Evolutionary conservation across 2,329 filamentous ascomycete species (phyloP), one percentile per base, ranked within the genome.

Genomic region (Pseudogymnoascus pannorum): DNA sequence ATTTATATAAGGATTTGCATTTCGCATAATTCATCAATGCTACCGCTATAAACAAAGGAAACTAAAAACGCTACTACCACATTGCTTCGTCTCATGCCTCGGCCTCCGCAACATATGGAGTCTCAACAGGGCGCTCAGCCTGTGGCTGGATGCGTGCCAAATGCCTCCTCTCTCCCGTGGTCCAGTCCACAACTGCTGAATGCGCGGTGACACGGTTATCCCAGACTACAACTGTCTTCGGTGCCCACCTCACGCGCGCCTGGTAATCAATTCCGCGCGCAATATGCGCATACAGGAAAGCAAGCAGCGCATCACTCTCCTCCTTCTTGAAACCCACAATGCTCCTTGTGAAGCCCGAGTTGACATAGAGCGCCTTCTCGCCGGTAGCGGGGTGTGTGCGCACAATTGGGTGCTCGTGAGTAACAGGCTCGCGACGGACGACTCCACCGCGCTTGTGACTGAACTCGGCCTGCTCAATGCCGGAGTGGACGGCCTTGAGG

Each of bases 281-380:
- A 60, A 90, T 83, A 68, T 91, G 87, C 69, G 89, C 82, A 70
- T 85, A 90, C 16, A 91, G 74, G 76, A 91, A 91, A 67, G 88
- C 88, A 62, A 91, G 78, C 4, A 91, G 76, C 54, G 80, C 80
- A 65, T 93, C 90, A 1, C 86, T 89, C 71, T 94, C 91, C 71
- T 94, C 90, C 70, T 90, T 89, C 75, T 94, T 93, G 70, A 87
- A 82, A n/a, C 89, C 89, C 1, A 92, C 82, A 61, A 94, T 92
- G 33, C 86, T 79, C 40, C 89, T 86, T 4, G 88, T 92, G 76
- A 92, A 85, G 87, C 61, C 22, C 16, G 87, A 87, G 72, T 95
- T 96, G 26, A 95, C 83, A 67, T 83, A 95, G 6, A 96, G 76
- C 0, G 89, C 87, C 77, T 95, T 96, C 73, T 95, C 89, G 14